Evolutionary conservation across 139 green algal genomes (phyloP).

Genomic region (Picochlorum sp.): DNA sequence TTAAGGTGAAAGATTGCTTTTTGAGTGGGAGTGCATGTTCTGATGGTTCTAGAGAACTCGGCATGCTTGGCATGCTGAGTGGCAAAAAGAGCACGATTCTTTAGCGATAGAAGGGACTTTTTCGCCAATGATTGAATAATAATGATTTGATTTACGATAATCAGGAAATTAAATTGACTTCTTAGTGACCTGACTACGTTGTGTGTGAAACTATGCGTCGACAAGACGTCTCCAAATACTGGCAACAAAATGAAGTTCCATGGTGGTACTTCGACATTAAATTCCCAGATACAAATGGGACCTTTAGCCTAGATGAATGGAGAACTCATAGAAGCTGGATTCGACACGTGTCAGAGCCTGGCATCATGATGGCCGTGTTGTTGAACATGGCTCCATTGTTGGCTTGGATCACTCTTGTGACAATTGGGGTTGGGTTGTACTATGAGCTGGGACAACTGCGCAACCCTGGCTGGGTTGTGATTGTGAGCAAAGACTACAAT

Average conservation of each 20-base stretch:
- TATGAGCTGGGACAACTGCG: slow-evolving; percentile 1
- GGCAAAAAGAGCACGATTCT: too few relatives aligned
- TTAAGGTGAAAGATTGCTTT: too few relatives aligned
- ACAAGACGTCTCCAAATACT: too few relatives aligned
- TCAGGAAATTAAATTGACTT: too few relatives aligned
- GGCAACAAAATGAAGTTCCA: neutral
- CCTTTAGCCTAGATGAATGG: slow-evolving; percentile 3
- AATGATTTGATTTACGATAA: too few relatives aligned
- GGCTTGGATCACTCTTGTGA: neutral
- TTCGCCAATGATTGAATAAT: too few relatives aligned
- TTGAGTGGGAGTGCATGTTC: too few relatives aligned
- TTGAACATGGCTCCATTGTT: neutral
- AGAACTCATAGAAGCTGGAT: slow-evolving; percentile 7
- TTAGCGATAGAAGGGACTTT: too few relatives aligned
- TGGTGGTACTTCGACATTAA: slow-evolving; percentile 3
- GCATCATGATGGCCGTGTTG: slow-evolving; percentile 2
- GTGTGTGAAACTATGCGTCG: too few relatives aligned
- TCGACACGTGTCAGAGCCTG: slow-evolving; percentile 12
- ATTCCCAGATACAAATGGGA: neutral
- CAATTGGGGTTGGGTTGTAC: neutral
- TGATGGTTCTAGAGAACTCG: too few relatives aligned
- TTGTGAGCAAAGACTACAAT: neutral
- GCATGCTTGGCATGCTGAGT: too few relatives aligned
- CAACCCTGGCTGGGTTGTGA: neutral
- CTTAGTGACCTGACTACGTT: too few relatives aligned